Evolutionary conservation across 2,329 filamentous ascomycete genomes (phyloP).

Genomic region (Nothophaeocryptopus gaeumannii): DNA sequence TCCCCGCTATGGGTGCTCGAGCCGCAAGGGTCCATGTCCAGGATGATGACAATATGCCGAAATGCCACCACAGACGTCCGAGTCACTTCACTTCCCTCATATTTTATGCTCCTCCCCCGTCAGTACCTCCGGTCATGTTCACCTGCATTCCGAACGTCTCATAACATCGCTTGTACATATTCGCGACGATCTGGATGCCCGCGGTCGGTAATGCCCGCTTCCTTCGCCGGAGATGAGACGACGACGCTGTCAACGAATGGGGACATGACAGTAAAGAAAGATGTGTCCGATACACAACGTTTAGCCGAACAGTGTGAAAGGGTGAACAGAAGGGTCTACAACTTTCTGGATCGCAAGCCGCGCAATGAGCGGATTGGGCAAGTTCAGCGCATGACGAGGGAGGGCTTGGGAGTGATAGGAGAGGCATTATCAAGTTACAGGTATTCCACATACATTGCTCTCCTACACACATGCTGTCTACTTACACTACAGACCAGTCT

Average conservation of each 20-base stretch:
- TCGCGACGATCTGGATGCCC: slow-evolving; percentile 1
- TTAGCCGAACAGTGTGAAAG: slow-evolving; percentile 46
- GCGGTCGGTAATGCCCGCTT: slow-evolving; percentile 11
- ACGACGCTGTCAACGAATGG: slow-evolving; percentile 7
- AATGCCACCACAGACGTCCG: too few relatives aligned
- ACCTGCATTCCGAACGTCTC: too few relatives aligned
- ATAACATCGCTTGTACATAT: too few relatives aligned
- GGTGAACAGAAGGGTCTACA: slow-evolving; percentile 59
- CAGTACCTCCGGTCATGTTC: too few relatives aligned
- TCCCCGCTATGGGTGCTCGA: too few relatives aligned
- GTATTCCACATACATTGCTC: slow-evolving; percentile 43
- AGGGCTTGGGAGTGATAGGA: slow-evolving; percentile 69
- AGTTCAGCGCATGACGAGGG: slow-evolving; percentile 71
- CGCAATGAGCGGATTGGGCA: slow-evolving; percentile 56
- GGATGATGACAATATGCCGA: too few relatives aligned
- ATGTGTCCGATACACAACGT: slow-evolving; percentile 6
- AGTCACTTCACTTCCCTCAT: too few relatives aligned
- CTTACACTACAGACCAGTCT: slow-evolving; percentile 51
- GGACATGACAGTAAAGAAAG: not conserved
- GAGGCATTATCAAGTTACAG: slow-evolving; percentile 73
- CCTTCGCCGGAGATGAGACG: slow-evolving; percentile 6
- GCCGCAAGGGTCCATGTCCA: too few relatives aligned
- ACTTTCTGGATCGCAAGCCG: slow-evolving; percentile 63
- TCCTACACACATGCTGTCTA: too few relatives aligned
- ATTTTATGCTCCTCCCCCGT: too few relatives aligned